Evolutionary conservation across 352 stramenopile genomes (phyloP).

Genomic region (Achlya hypogyna): DNA sequence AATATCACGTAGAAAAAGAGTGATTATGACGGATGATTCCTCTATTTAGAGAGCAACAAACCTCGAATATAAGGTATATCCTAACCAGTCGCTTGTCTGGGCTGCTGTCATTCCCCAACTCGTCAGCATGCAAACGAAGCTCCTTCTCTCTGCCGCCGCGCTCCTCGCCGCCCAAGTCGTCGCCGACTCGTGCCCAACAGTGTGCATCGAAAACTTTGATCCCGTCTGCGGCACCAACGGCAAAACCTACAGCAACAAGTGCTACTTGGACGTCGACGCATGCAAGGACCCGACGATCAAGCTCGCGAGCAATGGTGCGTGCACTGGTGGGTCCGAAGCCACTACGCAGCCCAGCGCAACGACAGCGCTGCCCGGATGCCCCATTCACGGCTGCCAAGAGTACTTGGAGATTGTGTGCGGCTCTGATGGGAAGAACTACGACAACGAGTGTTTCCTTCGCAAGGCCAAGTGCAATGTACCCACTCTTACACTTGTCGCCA

Average conservation of each 20-base stretch:
- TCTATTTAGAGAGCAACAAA: too few relatives aligned
- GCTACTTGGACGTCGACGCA: neutral
- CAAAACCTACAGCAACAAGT: constrained; percentile 13
- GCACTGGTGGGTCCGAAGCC: neutral
- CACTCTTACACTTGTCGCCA: neutral
- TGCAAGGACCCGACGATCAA: neutral
- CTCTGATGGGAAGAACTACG: neutral
- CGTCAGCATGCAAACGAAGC: neutral
- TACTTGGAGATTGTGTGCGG: neutral
- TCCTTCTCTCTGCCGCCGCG: neutral
- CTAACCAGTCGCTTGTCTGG: neutral
- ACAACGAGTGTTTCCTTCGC: constrained; percentile 1
- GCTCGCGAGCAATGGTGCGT: neutral
- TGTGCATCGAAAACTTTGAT: constrained; percentile 28
- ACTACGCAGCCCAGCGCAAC: neutral
- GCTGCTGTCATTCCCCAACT: neutral
- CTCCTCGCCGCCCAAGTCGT: neutral
- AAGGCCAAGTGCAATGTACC: constrained; percentile 8
- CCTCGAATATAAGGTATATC: neutral
- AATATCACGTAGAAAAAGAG: too few relatives aligned
- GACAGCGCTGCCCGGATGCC: neutral
- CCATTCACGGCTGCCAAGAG: neutral
- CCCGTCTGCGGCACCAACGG: constrained; percentile 6
- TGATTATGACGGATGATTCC: too few relatives aligned
- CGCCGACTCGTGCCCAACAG: neutral